Base-by-base conservation (phyloP, 192 early-diverging fungal genomes). In the Haplosporangium gracile region DNA sequence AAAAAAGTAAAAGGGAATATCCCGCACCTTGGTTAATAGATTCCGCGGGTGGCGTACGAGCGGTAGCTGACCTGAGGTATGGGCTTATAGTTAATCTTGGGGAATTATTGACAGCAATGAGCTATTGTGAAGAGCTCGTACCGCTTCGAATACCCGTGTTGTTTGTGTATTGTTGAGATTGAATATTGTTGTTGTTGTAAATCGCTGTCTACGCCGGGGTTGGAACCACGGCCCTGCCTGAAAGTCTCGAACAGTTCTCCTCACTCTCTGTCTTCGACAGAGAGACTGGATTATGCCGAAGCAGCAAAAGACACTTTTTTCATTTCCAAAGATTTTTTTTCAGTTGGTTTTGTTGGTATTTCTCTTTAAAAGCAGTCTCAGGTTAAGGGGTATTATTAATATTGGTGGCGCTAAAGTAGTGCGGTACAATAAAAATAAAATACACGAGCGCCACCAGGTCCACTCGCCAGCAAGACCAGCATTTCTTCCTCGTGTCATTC, bases 61-160 rank as follows among this genome's bases (percentile, higher is more conserved):
- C 84, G 84, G 81, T 72, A 70, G 84, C 84, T 74, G 84, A 86
- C 84, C 84, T 77, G 71, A 86, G 63, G 79, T 45, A 75, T 81
- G 74, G 47, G 70, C 82, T 80, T 68, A 77, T 49, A 72, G 75
- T 63, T 86, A n/a, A 86, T 86, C 75, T 86, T 81, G 84, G 84
- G 81, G 76, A 78, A 81, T 76, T 86, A 85, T 86, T 86, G 84
- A 86, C 84, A 79, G 77, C 84, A 78, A 76, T 70, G 69, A 86
- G 79, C 79, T 86, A 79, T 85, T 53, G 79, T 76, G 81, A 81
- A 78, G 72, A 86, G 74, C 79, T 53, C 60, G 63, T 72, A 79
- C 84, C 84, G 84, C 84, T 86, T 86, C 84, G 84, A 86, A 78
- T 77, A 75, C 80, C 83, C 83, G 83, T 85, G 40, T 29, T 53